These are phyloP conservation scores for Hemileccinum impolitum DNA, from an alignment of 768 basidiomycete genomes.

Conservation along the genomic window DNA sequence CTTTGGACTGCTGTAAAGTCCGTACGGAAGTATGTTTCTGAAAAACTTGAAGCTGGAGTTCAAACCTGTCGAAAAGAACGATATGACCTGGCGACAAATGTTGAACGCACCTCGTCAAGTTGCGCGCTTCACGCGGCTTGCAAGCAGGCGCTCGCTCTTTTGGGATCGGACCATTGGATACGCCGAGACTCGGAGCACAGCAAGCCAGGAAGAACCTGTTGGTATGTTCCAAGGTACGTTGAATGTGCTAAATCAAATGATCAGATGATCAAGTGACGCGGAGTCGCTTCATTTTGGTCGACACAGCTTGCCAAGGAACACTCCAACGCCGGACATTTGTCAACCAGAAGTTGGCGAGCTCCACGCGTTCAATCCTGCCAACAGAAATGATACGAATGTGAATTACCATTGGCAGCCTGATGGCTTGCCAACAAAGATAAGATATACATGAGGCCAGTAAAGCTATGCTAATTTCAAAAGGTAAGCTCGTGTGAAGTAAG, in stretches of 20 bases:
- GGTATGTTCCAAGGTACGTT: neutral
- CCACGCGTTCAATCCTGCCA: neutral
- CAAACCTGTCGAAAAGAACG: neutral
- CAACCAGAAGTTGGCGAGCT: slow-evolving; percentile 3
- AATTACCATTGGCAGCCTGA: neutral
- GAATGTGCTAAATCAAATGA: neutral
- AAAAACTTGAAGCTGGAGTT: neutral
- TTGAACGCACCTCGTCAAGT: neutral
- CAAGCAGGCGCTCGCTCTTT: neutral
- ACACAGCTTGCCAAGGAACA: slow-evolving; percentile 23
- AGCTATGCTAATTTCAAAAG: neutral
- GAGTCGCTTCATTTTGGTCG: neutral
- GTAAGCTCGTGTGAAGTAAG: slow-evolving; percentile 3
- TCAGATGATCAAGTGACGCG: neutral
- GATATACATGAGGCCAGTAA: slow-evolving; percentile 10
- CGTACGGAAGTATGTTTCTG: neutral
- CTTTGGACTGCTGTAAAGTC: neutral
- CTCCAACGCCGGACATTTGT: neutral
- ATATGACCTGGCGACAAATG: neutral
- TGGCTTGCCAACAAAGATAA: slow-evolving; percentile 1
- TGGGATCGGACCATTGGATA: neutral
- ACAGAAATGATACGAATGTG: slow-evolving; percentile 3
- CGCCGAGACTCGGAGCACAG: neutral
- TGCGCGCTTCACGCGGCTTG: neutral
- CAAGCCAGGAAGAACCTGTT: slow-evolving; percentile 6